phyloP scores from a whole-genome alignment of 2,329 filamentous ascomycete genomes.

The Geosmithia flava region DNA sequence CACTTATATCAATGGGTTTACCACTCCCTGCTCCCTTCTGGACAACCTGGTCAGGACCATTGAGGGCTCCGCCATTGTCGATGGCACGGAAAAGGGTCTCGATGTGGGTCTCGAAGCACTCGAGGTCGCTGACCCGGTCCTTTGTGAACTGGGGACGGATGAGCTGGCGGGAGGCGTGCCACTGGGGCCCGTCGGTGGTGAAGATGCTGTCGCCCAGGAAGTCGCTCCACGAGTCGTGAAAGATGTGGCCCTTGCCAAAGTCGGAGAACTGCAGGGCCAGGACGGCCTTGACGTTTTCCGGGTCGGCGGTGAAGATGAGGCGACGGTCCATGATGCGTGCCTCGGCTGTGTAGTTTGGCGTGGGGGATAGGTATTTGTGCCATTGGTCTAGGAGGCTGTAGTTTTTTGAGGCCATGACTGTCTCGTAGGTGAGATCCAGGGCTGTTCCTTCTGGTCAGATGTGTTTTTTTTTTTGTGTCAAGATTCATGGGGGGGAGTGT shows the following conservation, averaged over 20 bases:
- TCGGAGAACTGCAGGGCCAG: constrained; percentile 77
- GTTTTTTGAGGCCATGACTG: constrained; percentile 35
- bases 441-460: too few relatives aligned
- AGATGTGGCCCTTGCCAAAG: constrained; percentile 69
- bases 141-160: constrained; percentile 80
- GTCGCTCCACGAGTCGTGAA: constrained; percentile 62
- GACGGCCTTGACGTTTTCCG: constrained; percentile 84
- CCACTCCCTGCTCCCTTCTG: constrained; percentile 50
- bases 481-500: too few relatives aligned
- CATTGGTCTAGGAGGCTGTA: constrained; percentile 55
- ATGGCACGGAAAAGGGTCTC: constrained; percentile 60
- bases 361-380: constrained; percentile 28
- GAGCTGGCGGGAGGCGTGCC: constrained; percentile 72
- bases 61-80: constrained; percentile 40
- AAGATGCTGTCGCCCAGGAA: constrained; percentile 69
- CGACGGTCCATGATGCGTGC: constrained; percentile 39
- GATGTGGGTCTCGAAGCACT: constrained; percentile 71
- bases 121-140: constrained; percentile 70
- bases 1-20: constrained; percentile 53
- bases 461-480: too few relatives aligned
- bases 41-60: constrained; percentile 50
- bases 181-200: constrained; percentile 64
- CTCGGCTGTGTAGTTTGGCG: constrained; percentile 46
- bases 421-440: constrained; percentile 49
- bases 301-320: constrained; percentile 66